Base-by-base conservation (phyloP, 1,139 yeast species). In the Yamadazyma atlantica region DNA sequence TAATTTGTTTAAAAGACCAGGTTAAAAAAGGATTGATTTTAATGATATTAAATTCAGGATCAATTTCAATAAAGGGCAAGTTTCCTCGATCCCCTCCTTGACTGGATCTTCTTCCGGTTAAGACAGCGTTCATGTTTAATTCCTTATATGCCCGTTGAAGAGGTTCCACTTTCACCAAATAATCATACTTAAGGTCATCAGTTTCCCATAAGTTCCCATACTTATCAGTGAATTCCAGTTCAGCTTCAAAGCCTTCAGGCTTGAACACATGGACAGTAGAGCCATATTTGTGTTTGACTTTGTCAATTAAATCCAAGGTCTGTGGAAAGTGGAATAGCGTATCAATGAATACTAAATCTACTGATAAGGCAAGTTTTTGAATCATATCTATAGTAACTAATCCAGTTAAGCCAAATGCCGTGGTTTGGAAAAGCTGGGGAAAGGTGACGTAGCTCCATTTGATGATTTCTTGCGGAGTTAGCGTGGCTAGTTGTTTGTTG, bases 381-480 rank as follows among this genome's bases (percentile, higher is more conserved):
- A 90, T 65, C 75, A 90, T 85, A 58, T 90, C 97, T 25, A 87
- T 69, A 11, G 92, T 89, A 17, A 85, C 96, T 42, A 90, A 65
- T 0, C 98, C 98, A 1, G 96, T 86, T 30, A 92, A 72, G 0
- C 98, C 98, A 62, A 90, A 88, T 2, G 97, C 97, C 0, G 97
- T 88, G 2, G 96, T 89, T 60, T 92, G 98, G 56, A 62, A 89
- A 24, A 92, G 68, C 26, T 80, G 73, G 4, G 96, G 96, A 53
- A 90, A 82, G 0, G 95, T 87, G 19, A 75, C 61, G 19, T 85
- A 66, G 1, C 96, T 80, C 97, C 97, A 92, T 54, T 72, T 69
- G 30, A 90, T 67, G 43, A 90, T 79, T 41, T 88, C 88, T 48
- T 79, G 76, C 0, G 97, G 88, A 1, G 79, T 51, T 24, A 82